Evolutionary conservation across 768 basidiomycete species (phyloP), one percentile per base, ranked within the genome.

Genomic region (Boletellus ananiceps): DNA sequence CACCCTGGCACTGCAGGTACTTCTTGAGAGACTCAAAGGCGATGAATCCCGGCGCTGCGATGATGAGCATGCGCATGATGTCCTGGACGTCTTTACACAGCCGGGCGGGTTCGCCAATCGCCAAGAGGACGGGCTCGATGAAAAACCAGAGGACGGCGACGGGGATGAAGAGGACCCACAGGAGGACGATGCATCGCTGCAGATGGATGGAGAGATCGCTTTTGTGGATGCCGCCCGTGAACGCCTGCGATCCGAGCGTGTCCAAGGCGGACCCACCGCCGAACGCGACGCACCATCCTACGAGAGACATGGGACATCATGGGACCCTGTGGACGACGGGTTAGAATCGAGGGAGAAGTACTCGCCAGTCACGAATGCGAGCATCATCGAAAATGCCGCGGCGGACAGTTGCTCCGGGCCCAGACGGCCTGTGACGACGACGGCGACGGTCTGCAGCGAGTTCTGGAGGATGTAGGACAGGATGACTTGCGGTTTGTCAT

Each of bases 191-290:
- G 55, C 84, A 86, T 55, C 88, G 74, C 63, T 88, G 86, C 31
- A 88, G 72, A 56, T 88, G 82, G 16, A 88, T 60, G 4, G 85
- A 84, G 8, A 90, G 71, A 57, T 85, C 84, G 7, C 82, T 78
- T n/a, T 74, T 71, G 43, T 62, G 72, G 49, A 57, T 69, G 31
- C 82, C 78, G 21, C 83, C 83, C 12, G 85, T 88, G 67, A 82
- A 90, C 1, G 87, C 79, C 58, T 86, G 84, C 1, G 87, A 88
- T 35, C 86, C 86, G 47, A 88, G 71, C 0, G 88, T 89, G 62
- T 88, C 86, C 32, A 88, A 73, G 8, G 84, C 85, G 3, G 85
- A 86, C 0, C 85, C 83, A n/a, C 86, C 86, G 13, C 86, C 86
- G 16, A 88, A 74, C 11, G 85, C 86, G 47, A 88, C 74, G 59